Base-by-base conservation (phyloP, 331 rosid genomes). In the Malus hybrid region DNA sequence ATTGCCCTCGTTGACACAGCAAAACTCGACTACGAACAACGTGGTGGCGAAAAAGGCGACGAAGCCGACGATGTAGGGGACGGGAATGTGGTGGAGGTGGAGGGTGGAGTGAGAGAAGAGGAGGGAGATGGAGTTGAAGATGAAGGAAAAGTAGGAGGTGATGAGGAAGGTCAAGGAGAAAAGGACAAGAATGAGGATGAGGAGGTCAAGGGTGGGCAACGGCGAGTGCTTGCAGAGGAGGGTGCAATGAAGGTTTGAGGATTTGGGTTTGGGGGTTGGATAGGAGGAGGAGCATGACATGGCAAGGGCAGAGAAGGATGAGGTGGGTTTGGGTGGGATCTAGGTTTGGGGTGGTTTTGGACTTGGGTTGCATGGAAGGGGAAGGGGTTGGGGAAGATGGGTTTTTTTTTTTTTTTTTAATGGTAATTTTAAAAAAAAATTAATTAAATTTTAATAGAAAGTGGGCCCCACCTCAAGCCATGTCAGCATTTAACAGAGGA, bases 201-300 rank as follows among this genome's bases (percentile, higher is more conserved):
- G 91, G 32, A 94, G 90, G 88, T 94, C 99, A 1, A 94, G 88
- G 44, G 97, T 94, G 56, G 99, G 97, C 9, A 97, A 94, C 0
- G 97, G 96, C 3, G 96, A 89, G 78, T 91, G 96, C 73, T 82
- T 85, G 86, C 98, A 94, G 48, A 78, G 86, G 73, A 71, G 74
- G 22, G 80, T 74, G 72, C 81, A 71, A 65, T 62, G 71, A 50
- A 79, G 80, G 79, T 74, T 81, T 42, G 87, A 69, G 57, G 87
- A 75, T 78, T 85, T 90, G 62, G 86, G 80, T 71, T 75, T 83
- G 71, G 87, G 85, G 67, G 29, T 52, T 31, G 80, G 63, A 24
- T 24, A 24, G 24, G 24, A 24, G 59, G 75, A 79, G 1, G 84
- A 67, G 12, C 86, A 80, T 70, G 87, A 83, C 91, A 79, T 77